Base-by-base conservation (phyloP, 2,329 filamentous ascomycete species). In the Graphilbum ipis-grandicollis region DNA sequence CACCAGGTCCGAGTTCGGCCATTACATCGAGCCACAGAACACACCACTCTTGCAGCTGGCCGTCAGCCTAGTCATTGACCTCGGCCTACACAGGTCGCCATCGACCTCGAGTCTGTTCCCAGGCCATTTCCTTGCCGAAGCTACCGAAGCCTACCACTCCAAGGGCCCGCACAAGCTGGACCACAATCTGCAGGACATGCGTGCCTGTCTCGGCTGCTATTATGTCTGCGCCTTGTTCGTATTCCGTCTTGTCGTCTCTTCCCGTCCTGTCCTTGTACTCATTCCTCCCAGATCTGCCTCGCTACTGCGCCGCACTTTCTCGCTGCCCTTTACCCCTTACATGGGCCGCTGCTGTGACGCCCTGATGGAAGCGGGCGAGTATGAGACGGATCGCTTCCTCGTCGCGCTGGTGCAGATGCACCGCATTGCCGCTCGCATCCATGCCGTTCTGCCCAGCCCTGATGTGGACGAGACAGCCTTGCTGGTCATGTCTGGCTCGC, bases 11-110 rank as follows among this genome's bases (percentile, higher is more conserved):
- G 57, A 62, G 34, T 51, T 55, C 28, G 53, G 58, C 33, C 54
- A 55, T 31, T 58, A 57, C 31, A 41, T 55, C 10, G 56, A 59
- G 1, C 46, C 47, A 3, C 52, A 55, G 14, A 52, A 50, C 3
- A 61, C 57, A 4, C 53, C 50, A 1, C 40, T 62, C 1, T 28
- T 62, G 1, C 59, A 63, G 10, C 43, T 63, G 13, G 56, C 57
- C 3, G 42, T 53, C 1, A 53, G 55, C 0, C 39, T 63, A 1
- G 51, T 59, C 1, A 41, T 54, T 4, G 58, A 63, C 12, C 49
- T 63, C 2, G 52, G 51, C 1, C 42, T 63, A 0, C 54, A 55
- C 33, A 52, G 45, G 28, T 37, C 52, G 3, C 48, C 54, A 0
- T 44, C 47, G 3, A 41, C 43, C 2, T 43, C 41, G 10, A 42